These are phyloP conservation scores for Parasitella parasitica DNA, from an alignment of 371 early-diverging fungal genomes.

Conservation along the genomic window DNA sequence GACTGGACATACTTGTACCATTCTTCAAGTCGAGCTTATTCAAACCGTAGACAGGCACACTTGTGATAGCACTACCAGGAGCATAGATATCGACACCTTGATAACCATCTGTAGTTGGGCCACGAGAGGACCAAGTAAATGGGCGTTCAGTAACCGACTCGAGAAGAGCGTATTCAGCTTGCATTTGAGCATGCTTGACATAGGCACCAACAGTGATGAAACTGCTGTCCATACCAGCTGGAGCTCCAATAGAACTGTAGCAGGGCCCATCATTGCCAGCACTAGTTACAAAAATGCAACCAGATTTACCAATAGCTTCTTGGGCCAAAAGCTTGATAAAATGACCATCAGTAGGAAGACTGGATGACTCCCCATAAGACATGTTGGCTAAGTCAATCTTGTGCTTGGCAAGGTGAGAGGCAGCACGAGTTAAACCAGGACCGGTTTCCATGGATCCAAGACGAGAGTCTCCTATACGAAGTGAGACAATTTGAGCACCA, in stretches of 20 bases:
- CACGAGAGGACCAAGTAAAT: constrained; percentile 90
- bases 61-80: constrained; percentile 92
- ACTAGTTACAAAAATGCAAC: constrained; percentile 84
- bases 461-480: constrained; percentile 92
- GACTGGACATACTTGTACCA: constrained; percentile 93
- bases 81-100: constrained; percentile 85
- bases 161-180: constrained; percentile 83
- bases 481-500: constrained; percentile 88
- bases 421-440: constrained; percentile 82
- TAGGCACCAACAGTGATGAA: constrained; percentile 93
- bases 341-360: constrained; percentile 74
- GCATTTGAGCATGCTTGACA: constrained; percentile 83
- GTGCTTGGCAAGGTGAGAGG: constrained; percentile 71
- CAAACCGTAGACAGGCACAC: constrained; percentile 86
- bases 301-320: constrained; percentile 80
- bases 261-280: constrained; percentile 95
- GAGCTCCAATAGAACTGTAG: constrained; percentile 83
- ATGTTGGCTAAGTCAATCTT: constrained; percentile 94
- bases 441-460: constrained; percentile 88
- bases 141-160: constrained; percentile 75
- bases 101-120: constrained; percentile 87
- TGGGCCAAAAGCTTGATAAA: constrained; percentile 79
- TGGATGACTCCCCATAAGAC: constrained; percentile 88
- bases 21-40: constrained; percentile 82
- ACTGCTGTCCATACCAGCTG: constrained; percentile 76